Percentiles rank a stretch among this genome's conserved stretches.
Conservation (phyloP, 306 rosid genomes). For the Acacia acuminata region DNA sequence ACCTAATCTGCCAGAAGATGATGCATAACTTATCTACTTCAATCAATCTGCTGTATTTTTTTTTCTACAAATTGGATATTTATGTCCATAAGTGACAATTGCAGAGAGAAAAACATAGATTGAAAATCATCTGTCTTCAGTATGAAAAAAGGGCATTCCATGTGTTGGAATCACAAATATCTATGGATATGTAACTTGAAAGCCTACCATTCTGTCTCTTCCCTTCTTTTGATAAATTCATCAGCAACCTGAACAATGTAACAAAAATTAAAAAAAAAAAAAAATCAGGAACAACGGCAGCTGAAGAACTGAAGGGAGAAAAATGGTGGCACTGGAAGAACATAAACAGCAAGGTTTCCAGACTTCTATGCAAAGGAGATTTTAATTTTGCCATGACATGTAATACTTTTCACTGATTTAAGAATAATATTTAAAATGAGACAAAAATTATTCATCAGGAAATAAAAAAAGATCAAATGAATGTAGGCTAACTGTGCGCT, state of each 20-base stretch:
- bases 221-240: conserved; percentile 85
- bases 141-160: not conserved
- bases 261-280: not conserved
- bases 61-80: not conserved
- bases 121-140: not conserved
- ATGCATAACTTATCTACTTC: not conserved
- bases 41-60: not conserved
- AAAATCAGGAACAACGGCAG: conserved; percentile 20
- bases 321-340: not conserved
- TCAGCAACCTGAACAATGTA: conserved; percentile 73
- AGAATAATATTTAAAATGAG: not conserved
- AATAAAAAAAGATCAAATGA: not conserved
- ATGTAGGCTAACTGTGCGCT: not conserved
- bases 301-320: not conserved
- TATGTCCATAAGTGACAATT: not conserved
- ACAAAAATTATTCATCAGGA: conserved; percentile 6
- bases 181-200: not conserved
- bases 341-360: conserved; percentile 4
- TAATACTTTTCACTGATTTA: not conserved
- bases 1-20: conserved; percentile 8
- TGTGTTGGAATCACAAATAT: conserved; percentile 25
- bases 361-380: not conserved
- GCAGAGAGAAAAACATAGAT: not conserved
- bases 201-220: conserved; percentile 91
- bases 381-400: conserved; percentile 1